Percentiles rank a stretch among this genome's conserved stretches.
These are phyloP conservation scores for Backusella liffmaniae DNA, from an alignment of 192 early-diverging fungal species.

Conservation along the genomic window DNA sequence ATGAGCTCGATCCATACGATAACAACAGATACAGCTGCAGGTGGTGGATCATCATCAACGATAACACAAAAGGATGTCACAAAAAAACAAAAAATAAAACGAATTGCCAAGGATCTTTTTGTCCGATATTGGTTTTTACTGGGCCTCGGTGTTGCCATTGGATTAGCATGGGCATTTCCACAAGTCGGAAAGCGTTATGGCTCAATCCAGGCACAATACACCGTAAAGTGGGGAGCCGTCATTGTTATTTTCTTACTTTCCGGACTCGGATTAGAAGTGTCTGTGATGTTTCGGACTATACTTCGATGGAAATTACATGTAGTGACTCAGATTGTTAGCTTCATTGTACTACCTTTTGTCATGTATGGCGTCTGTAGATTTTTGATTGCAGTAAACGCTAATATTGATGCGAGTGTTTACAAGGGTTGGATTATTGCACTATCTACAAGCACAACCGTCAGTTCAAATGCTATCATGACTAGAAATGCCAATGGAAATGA, in stretches of 20 bases:
- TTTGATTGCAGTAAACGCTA: conserved; percentile 39
- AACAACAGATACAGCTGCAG: not conserved
- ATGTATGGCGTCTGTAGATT: conserved; percentile 46
- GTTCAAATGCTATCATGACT: conserved; percentile 73
- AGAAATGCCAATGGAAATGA: conserved; percentile 62
- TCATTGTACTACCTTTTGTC: conserved; percentile 55
- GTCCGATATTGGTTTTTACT: conserved; percentile 60
- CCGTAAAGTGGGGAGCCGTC: conserved; percentile 62
- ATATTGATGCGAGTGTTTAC: conserved; percentile 48
- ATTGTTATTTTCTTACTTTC: conserved; percentile 64
- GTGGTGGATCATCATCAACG: not conserved
- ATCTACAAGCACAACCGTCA: conserved; percentile 65
- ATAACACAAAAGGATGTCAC: not conserved
- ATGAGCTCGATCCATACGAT: not conserved
- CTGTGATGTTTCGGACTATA: conserved; percentile 50
- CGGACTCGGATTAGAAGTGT: conserved; percentile 59
- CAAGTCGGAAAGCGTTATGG: conserved; percentile 53
- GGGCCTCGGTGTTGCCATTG: conserved; percentile 59
- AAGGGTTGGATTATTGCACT: conserved; percentile 60
- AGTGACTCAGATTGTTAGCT: conserved; percentile 52
- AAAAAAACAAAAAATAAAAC: not conserved
- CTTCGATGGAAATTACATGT: conserved; percentile 53
- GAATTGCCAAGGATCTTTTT: conserved; percentile 42
- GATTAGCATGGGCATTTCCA: conserved; percentile 60
- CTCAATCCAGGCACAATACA: conserved; percentile 51